phyloP scores from a whole-genome alignment of 192 early-diverging fungal genomes.

The Coemansia asiatica region DNA sequence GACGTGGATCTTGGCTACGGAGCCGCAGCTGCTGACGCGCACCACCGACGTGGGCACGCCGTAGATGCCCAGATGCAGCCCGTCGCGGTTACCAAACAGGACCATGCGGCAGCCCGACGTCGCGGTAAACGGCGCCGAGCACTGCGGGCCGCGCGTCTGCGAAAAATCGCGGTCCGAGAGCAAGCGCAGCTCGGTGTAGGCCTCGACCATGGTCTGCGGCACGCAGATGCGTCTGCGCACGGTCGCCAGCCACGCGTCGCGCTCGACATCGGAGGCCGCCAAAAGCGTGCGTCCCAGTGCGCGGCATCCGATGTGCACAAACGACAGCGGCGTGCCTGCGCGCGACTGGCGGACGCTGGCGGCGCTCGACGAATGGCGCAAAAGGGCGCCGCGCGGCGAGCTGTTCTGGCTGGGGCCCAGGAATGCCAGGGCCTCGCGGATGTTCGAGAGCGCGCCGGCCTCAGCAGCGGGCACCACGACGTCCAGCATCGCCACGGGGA shows the following conservation, averaged over 20 bases:
- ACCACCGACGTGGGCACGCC: constrained; percentile 51
- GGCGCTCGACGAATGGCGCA: constrained; percentile 28
- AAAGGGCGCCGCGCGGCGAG: constrained; percentile 10
- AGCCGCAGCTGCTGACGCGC: constrained; percentile 22
- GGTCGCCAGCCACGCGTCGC: constrained; percentile 28
- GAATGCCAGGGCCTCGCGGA: constrained; percentile 35
- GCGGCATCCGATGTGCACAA: constrained; percentile 49
- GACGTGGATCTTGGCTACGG: constrained; percentile 43
- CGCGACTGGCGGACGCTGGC: constrained; percentile 11
- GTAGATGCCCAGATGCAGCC: constrained; percentile 50
- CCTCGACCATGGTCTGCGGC: constrained; percentile 53
- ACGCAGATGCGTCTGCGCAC: constrained; percentile 32
- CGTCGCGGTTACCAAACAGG: constrained; percentile 47
- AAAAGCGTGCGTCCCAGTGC: constrained; percentile 44
- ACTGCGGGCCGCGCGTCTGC: constrained; percentile 36
- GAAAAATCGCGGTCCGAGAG: constrained; percentile 50
- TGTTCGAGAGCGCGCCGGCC: constrained; percentile 24
- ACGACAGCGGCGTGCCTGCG: constrained; percentile 23
- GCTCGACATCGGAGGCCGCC: constrained; percentile 23
- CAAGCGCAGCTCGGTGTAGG: constrained; percentile 42
- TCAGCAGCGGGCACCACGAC: constrained; percentile 24
- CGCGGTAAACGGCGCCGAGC: constrained; percentile 41
- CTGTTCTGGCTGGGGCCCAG: constrained; percentile 13
- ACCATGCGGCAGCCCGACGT: constrained; percentile 49
- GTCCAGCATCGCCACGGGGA: constrained; percentile 54